Percentiles rank a stretch among this genome's conserved stretches.
Evolutionary conservation across 176 grass and related monocot genomes (phyloP).

Genomic region (Aegilops tauschii): DNA sequence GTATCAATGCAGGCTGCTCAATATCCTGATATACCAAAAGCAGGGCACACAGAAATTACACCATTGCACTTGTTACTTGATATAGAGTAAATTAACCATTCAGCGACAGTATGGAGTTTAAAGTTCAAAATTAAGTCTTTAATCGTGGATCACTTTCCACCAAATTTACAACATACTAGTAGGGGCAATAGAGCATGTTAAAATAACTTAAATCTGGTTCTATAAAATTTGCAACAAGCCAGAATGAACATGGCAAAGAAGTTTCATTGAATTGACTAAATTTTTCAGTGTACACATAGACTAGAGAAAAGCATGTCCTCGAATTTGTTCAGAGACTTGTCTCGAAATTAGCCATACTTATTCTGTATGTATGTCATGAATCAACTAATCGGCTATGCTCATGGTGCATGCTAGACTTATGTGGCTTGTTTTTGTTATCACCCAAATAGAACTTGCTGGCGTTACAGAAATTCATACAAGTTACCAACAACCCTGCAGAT

Average conservation of each 20-base stretch:
- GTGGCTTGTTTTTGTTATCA: constrained; percentile 2
- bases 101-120: not conserved
- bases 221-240: not conserved
- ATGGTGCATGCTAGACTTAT: not conserved
- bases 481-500: not conserved
- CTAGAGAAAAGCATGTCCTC: not conserved
- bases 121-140: not conserved
- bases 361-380: not conserved
- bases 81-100: constrained; percentile 15
- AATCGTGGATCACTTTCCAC: not conserved
- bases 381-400: not conserved
- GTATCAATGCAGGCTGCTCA: constrained; percentile 98
- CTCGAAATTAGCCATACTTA: not conserved
- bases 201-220: not conserved
- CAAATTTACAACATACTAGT: not conserved
- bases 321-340: not conserved
- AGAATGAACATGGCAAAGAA: not conserved
- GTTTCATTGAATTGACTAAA: not conserved
- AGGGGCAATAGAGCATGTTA: not conserved
- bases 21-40: constrained; percentile 78
- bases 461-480: not conserved
- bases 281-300: not conserved
- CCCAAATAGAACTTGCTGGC: not conserved
- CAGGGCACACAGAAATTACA: constrained; percentile 17
- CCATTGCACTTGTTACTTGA: not conserved